Percentiles rank a stretch among this genome's conserved stretches.
Conservation (phyloP, 2,329 filamentous ascomycete genomes). For the Neofusicoccum laricinum region DNA sequence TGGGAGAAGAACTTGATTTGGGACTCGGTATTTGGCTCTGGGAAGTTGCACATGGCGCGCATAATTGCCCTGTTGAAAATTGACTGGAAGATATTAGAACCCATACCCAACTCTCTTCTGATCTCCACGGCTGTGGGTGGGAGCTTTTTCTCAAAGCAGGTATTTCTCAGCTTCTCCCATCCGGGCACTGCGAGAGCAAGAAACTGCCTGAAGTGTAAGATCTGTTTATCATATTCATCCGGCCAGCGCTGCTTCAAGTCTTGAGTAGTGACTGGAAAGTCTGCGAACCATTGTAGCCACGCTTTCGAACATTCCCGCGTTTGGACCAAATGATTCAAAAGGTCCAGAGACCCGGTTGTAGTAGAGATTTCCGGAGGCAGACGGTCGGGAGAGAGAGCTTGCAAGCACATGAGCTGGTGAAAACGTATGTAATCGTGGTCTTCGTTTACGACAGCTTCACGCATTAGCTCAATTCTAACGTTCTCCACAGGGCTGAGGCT, state of each 20-base stretch:
- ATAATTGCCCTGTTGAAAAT: constrained; percentile 54
- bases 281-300: constrained; percentile 30
- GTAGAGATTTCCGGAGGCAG: background rate
- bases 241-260: constrained; percentile 26
- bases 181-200: constrained; percentile 34
- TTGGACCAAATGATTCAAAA: background rate
- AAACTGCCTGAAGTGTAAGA: constrained; percentile 36
- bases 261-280: constrained; percentile 45
- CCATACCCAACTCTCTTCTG: constrained; percentile 44
- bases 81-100: constrained; percentile 52
- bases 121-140: constrained; percentile 61
- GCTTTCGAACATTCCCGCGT: background rate
- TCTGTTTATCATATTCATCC: constrained; percentile 32
- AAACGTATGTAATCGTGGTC: constrained; percentile 6
- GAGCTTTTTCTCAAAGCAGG: constrained; percentile 33
- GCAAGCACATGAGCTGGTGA: constrained; percentile 16
- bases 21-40: background rate
- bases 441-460: background rate
- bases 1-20: background rate
- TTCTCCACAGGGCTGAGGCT: background rate
- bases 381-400: background rate
- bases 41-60: constrained; percentile 39
- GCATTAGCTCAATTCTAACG: background rate
- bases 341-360: background rate
- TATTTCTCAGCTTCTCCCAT: constrained; percentile 17